A percentile compares a stretch with the other conserved stretches of the same genome.
Evolutionary conservation across 1,284 basidiomycete genomes (phyloP).

Genomic region (Pholiota adiposa): DNA sequence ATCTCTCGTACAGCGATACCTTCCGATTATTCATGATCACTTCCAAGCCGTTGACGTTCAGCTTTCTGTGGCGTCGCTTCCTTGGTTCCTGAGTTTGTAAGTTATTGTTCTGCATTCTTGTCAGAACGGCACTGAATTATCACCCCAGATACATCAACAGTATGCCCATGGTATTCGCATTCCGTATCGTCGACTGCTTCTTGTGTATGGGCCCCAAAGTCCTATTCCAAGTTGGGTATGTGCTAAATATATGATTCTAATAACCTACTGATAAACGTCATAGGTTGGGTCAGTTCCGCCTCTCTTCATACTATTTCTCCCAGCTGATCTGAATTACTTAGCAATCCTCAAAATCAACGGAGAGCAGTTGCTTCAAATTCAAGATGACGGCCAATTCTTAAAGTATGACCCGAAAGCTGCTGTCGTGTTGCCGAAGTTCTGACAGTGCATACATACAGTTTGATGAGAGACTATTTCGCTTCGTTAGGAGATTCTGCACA

Average conservation of each 20-base stretch:
- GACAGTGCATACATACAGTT: conserved; percentile 43
- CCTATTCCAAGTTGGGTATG: conserved; percentile 95
- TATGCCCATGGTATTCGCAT: conserved; percentile 99
- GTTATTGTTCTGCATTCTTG: conserved; percentile 31
- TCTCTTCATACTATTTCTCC: neutral
- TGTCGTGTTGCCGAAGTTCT: conserved; percentile 8
- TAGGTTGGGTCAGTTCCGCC: conserved; percentile 35
- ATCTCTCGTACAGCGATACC: conserved; percentile 88
- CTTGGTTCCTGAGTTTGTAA: conserved; percentile 96
- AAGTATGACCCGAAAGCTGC: conserved; percentile 47
- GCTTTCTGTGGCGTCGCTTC: conserved; percentile 94
- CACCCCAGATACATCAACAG: conserved; percentile 88
- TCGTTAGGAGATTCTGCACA: conserved; percentile 95
- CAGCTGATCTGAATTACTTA: conserved; percentile 28
- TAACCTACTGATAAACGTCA: conserved; percentile 17
- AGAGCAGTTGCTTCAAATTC: conserved; percentile 90
- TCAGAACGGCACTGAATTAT: neutral
- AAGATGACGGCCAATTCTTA: conserved; percentile 97
- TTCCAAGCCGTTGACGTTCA: conserved; percentile 94
- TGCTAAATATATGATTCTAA: conserved; percentile 11
- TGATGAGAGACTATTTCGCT: conserved; percentile 95
- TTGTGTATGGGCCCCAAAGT: conserved; percentile 99
- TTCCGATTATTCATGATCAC: conserved; percentile 94
- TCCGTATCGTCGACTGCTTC: conserved; percentile 98
- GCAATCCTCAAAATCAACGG: conserved; percentile 99